Percentiles rank a stretch among this genome's conserved stretches.
These are phyloP conservation scores for Closterium sp. DNA, from an alignment of 139 green algal genomes.

Conservation along the genomic window DNA sequence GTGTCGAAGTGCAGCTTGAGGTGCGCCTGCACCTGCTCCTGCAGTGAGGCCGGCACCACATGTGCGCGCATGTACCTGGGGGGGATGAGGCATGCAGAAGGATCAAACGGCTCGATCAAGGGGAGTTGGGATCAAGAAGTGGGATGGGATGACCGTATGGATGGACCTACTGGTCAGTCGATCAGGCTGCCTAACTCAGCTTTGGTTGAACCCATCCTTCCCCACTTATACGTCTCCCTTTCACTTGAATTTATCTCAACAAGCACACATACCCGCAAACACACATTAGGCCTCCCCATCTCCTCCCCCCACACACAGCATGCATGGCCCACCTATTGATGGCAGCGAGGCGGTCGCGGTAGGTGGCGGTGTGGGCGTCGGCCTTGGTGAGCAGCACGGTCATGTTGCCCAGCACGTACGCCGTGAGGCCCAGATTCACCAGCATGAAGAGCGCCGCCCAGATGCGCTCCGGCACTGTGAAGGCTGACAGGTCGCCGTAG, in stretches of 20 bases:
- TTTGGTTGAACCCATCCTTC: neutral
- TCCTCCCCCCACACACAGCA: too few species aligned
- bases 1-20: constrained; percentile 28
- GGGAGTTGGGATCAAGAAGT: too few species aligned
- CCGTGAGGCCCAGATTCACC: constrained; percentile 10
- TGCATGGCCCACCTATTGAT: neutral
- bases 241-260: neutral
- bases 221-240: neutral
- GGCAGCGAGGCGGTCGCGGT: neutral
- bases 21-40: constrained; percentile 18
- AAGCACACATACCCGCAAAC: neutral
- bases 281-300: neutral
- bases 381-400: constrained; percentile 30
- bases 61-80: constrained; percentile 19
- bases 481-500: constrained; percentile 6
- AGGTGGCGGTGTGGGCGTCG: neutral
- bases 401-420: constrained; percentile 32
- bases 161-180: too few species aligned
- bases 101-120: neutral
- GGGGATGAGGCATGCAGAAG: too few species aligned
- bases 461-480: neutral
- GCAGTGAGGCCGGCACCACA: neutral
- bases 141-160: neutral
- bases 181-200: too few species aligned
- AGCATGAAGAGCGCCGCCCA: constrained; percentile 15